Evolutionary conservation across 495 filamentous ascomycete species (phyloP), one percentile per base, ranked within the genome.

Genomic region (Chlorociboria aeruginascens): DNA sequence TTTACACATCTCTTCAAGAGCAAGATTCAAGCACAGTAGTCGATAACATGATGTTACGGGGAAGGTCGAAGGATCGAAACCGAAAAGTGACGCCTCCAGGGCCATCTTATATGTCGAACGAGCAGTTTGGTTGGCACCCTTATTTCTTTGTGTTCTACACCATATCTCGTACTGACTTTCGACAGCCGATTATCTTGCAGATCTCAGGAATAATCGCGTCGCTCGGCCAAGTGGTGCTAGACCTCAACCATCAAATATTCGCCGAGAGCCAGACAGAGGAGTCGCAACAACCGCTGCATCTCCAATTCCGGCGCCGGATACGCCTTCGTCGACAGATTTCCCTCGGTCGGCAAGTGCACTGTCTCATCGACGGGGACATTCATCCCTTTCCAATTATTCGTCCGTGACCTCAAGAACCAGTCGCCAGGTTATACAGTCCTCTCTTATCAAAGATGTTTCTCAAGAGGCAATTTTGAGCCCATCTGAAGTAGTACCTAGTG

Each of bases 81-180:
- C 64, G 77, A 54, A 85, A 82, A 69, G 75, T 78, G 52, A 80
- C 79, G 39, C 81, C 82, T 51, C 81, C 85, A 17, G 79, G 79
- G 33, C 82, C 85, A 20, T 73, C 77, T 34, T 93, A 86, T 67
- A 95, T 95, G 89, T 79, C 79, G 32, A 79, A 78, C 61, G 80
- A 89, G 39, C 87, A 95, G 66, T 82, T 93, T 63, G 84, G 89
- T 95, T 71, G 77, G 55, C 54, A 39, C 37, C 16, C 50, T 46
- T 65, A 44, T 55, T 53, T 46, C 28, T 49, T 49, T 48, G n/a
- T 61, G 50, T 50, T 51, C 60, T 47, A 45, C 55, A 54, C 34
- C 57, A 56, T 46, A 51, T 53, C 34, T 39, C 8, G 16, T 45
- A 29, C 50, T 57, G 29, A 57, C 43, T 25, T 10, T 52, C 45